These are phyloP conservation scores for Sergeia podlipaevii DNA, from an alignment of 208 protist species.

Conservation along the genomic window DNA sequence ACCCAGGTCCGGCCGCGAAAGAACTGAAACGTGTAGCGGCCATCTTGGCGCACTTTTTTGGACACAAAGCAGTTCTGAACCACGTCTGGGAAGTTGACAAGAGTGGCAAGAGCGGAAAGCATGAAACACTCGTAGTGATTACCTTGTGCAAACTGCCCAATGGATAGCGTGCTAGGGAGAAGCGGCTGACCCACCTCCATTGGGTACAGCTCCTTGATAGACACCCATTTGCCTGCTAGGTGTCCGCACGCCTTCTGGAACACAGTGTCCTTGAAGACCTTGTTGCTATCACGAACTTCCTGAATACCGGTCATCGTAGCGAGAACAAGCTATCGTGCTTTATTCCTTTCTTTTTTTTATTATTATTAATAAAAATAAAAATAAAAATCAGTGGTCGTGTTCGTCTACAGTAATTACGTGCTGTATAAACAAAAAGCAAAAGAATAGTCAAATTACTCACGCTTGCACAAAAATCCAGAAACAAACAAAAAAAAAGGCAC, in stretches of 20 bases:
- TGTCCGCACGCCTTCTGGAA: slow-evolving; percentile 32
- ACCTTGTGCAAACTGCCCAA: slow-evolving; percentile 37
- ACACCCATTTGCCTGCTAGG: slow-evolving; percentile 20
- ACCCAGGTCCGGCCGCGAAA: slow-evolving; percentile 44
- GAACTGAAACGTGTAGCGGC: slow-evolving; percentile 48
- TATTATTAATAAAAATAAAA: neutral
- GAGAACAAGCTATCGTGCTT: neutral
- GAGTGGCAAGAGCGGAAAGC: slow-evolving; percentile 33
- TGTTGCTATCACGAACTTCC: slow-evolving; percentile 22
- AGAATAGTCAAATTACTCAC: neutral
- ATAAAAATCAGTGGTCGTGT: neutral
- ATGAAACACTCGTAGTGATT: slow-evolving; percentile 53
- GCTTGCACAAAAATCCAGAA: slow-evolving; percentile 9
- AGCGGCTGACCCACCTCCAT: slow-evolving; percentile 16
- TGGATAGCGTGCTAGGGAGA: slow-evolving; percentile 18
- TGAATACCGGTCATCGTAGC: too few species aligned
- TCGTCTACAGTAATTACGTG: too few species aligned
- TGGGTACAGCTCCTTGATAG: slow-evolving; percentile 30
- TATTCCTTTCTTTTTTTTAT: slow-evolving; percentile 1
- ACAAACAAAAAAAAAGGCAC: neutral
- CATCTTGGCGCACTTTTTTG: slow-evolving; percentile 31
- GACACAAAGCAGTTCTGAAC: slow-evolving; percentile 48
- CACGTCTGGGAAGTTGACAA: slow-evolving; percentile 33
- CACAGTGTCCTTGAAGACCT: slow-evolving; percentile 22
- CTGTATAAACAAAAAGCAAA: neutral